Base-by-base conservation (phyloP, 495 filamentous ascomycete species). In the Neurospora sp. region DNA sequence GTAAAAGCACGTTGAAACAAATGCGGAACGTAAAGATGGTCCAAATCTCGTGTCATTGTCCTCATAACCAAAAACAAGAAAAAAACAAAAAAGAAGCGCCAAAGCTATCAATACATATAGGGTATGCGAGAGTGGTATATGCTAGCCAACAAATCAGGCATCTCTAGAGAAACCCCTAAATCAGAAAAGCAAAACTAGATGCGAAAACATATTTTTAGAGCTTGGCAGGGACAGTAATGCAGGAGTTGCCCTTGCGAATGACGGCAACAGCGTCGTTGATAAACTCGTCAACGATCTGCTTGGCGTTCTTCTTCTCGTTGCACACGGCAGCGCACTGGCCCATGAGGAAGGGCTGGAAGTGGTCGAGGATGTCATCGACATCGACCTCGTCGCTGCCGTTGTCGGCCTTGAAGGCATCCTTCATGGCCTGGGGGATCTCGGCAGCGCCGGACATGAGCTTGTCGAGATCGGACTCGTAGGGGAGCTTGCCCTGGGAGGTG, bases 241-340 rank as follows among this genome's bases (percentile, higher is more conserved):
- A 73, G 3, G 77, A 44, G 71, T 76, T 74, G 39, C 78, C 78
- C 42, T 69, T 75, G 77, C 76, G 74, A 69, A 80, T 73, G 39
- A 53, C 71, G 31, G 71, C 74, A 27, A 92, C 89, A 39, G 94
- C 94, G 78, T 96, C 94, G n/a, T 81, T 80, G 70, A 98, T 90
- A 78, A 99, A 92, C 84, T 99, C 96, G 79, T 99, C 95, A 68
- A 99, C 91, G 75, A 99, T 94, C 4, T 80, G 91, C 89, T 96
- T 97, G 72, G 96, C 96, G 48, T 88, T 81, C 89, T 96, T 96
- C 88, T 91, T 92, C 83, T 98, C 94, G 77, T 94, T 94, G 69
- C 94, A 91, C 9, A 98, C 93, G 35, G 96, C 94, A 31, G 96
- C 91, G 44, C 93, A 96, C 85, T 98, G 96, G 77, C 96, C 96